Conservation (phyloP, 2,329 filamentous ascomycete species). For the Dryadomyces quercus-mongolicae region DNA sequence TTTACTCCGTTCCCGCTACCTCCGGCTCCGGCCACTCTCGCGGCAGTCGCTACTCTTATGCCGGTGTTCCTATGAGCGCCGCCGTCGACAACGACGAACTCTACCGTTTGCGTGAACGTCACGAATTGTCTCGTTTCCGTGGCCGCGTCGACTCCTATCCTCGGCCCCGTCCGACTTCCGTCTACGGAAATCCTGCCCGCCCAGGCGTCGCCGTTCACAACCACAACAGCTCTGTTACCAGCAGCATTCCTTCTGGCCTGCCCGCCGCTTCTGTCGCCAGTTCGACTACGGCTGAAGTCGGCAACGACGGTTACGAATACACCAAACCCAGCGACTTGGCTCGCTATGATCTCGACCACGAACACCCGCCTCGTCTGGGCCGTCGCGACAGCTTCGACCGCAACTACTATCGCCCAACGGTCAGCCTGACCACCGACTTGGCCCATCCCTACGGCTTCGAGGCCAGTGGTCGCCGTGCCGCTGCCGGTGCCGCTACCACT, state of each 20-base stretch:
- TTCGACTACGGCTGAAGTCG: slow-evolving; percentile 31
- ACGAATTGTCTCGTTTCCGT: slow-evolving; percentile 26
- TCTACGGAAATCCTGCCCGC: slow-evolving; percentile 31
- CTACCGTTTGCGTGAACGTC: slow-evolving; percentile 34
- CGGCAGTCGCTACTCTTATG: slow-evolving; percentile 25
- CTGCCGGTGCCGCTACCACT: no score
- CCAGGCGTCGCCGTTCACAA: background rate
- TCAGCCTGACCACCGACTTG: slow-evolving; percentile 37
- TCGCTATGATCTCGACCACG: slow-evolving; percentile 46
- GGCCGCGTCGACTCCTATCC: slow-evolving; percentile 27
- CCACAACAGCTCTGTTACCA: slow-evolving; percentile 12
- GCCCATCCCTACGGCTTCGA: slow-evolving; percentile 30
- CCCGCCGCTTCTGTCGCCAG: slow-evolving; percentile 1
- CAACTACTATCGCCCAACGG: slow-evolving; percentile 41
- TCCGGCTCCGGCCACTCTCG: slow-evolving; percentile 34
- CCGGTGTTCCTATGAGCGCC: slow-evolving; percentile 15
- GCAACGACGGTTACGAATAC: slow-evolving; percentile 50
- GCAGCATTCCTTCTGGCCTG: background rate
- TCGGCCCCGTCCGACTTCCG: slow-evolving; percentile 27
- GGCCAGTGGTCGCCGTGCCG: slow-evolving; percentile 12
- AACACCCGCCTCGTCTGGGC: slow-evolving; percentile 23
- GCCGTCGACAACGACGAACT: slow-evolving; percentile 38
- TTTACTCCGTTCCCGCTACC: slow-evolving; percentile 46
- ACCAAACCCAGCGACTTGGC: slow-evolving; percentile 51
- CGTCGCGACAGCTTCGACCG: slow-evolving; percentile 45